Evolutionary conservation across 345 rosid species (phyloP).

Genomic region (Draba incana): DNA sequence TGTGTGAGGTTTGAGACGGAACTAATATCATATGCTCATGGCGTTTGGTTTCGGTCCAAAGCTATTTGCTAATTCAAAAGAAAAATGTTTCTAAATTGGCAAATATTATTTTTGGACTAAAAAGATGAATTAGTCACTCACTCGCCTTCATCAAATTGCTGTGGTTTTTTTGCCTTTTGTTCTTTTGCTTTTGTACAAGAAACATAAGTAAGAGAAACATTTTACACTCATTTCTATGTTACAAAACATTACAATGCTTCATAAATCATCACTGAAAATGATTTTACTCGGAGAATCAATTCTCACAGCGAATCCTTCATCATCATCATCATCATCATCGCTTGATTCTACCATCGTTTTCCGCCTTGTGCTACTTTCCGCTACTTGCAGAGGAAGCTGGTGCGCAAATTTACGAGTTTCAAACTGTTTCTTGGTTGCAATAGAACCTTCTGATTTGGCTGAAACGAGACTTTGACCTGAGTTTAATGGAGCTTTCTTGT

Average conservation of each 20-base stretch:
- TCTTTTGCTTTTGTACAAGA: constrained; percentile 1
- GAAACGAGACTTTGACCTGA: constrained; percentile 42
- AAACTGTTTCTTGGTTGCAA: constrained; percentile 43
- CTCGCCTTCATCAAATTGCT: not conserved
- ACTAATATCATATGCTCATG: no score
- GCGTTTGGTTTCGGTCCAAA: no score
- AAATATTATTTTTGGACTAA: not conserved
- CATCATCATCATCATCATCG: constrained; percentile 60
- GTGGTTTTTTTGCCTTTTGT: not conserved
- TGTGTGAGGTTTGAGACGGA: no score
- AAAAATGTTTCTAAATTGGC: not conserved
- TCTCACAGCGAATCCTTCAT: constrained; percentile 64
- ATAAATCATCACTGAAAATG: constrained; percentile 49
- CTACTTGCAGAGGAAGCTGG: constrained; percentile 16
- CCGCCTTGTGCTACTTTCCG: constrained; percentile 21
- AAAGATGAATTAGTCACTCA: not conserved
- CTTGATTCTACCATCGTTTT: constrained; percentile 47
- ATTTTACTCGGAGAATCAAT: constrained; percentile 84
- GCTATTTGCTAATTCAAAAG: no score
- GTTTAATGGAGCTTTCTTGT: constrained; percentile 44
- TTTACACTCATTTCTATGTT: no score
- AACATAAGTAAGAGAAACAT: no score
- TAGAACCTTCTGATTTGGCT: constrained; percentile 62
- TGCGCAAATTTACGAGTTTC: constrained; percentile 27
- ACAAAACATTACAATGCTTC: not conserved